Conservation (phyloP, 345 rosid genomes). For the Pseudoturritis turrita region DNA sequence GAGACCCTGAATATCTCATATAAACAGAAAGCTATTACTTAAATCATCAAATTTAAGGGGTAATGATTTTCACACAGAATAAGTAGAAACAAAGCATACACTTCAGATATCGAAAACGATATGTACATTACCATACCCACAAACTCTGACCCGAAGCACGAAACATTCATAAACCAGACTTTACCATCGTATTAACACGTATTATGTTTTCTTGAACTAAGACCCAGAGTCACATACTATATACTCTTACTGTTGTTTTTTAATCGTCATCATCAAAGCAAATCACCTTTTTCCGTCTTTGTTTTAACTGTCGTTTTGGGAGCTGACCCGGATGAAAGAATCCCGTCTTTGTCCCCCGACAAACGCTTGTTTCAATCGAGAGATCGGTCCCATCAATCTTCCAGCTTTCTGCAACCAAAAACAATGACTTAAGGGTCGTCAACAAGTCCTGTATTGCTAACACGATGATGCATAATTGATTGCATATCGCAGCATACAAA, state of each 20-base stretch:
- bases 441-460: background rate
- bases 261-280: constrained; percentile 22
- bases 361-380: constrained; percentile 72
- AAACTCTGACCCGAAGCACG: background rate
- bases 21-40: background rate
- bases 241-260: background rate
- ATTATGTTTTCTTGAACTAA: background rate
- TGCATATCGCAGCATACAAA: background rate
- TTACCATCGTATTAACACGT: background rate
- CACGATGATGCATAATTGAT: background rate
- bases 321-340: constrained; percentile 49
- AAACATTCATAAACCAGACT: background rate
- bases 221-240: background rate
- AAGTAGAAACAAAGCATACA: background rate
- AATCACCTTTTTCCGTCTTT: background rate
- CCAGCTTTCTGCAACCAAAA: constrained; percentile 50
- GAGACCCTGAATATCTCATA: background rate
- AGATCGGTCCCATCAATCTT: constrained; percentile 63
- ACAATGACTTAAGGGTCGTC: background rate
- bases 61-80: background rate
- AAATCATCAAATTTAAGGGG: background rate
- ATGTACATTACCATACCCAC: constrained; percentile 10
- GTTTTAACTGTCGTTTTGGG: constrained; percentile 41
- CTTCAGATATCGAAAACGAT: background rate
- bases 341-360: constrained; percentile 72